A percentile compares a stretch with the other conserved stretches of the same genome.
These are phyloP conservation scores for Phoenix dactylifera DNA, from an alignment of 176 grass and related monocot genomes.

Conservation along the genomic window DNA sequence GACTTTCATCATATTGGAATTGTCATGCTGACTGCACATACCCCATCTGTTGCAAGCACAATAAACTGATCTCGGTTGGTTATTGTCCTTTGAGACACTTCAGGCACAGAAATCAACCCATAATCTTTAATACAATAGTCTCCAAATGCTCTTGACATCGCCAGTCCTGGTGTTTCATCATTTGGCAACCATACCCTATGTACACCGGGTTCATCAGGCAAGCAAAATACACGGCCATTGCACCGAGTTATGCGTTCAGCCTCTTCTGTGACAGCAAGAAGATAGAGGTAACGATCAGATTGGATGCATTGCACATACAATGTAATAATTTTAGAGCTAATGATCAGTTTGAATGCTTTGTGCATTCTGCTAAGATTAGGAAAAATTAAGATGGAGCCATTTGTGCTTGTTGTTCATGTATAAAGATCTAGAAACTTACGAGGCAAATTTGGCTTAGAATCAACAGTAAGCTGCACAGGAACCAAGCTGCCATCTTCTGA, in stretches of 20 bases:
- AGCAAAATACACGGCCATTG: conserved; percentile 57
- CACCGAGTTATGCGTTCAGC: conserved; percentile 58
- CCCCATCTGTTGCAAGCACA: conserved; percentile 92
- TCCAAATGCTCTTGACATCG: conserved; percentile 94
- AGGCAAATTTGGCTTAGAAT: conserved; percentile 86
- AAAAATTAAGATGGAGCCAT: no score
- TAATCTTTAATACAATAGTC: conserved; percentile 72
- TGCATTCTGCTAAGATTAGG: no score
- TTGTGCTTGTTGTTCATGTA: no score
- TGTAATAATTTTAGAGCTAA: no score
- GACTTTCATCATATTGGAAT: no score
- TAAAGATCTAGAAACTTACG: conserved; percentile 27
- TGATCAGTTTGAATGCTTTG: no score
- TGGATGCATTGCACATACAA: neutral
- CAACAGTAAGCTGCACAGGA: conserved; percentile 71
- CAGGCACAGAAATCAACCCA: conserved; percentile 76
- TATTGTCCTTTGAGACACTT: conserved; percentile 65
- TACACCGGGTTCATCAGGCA: conserved; percentile 70
- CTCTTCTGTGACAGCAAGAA: conserved; percentile 47
- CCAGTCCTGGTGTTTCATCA: conserved; percentile 63
- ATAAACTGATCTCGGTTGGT: conserved; percentile 46
- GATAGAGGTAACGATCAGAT: neutral
- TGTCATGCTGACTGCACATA: conserved; percentile 11
- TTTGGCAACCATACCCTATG: conserved; percentile 63
- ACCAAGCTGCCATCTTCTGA: conserved; percentile 34